Base-by-base conservation (phyloP, 257 asterid species). In the Rehmannia glutinosa region DNA sequence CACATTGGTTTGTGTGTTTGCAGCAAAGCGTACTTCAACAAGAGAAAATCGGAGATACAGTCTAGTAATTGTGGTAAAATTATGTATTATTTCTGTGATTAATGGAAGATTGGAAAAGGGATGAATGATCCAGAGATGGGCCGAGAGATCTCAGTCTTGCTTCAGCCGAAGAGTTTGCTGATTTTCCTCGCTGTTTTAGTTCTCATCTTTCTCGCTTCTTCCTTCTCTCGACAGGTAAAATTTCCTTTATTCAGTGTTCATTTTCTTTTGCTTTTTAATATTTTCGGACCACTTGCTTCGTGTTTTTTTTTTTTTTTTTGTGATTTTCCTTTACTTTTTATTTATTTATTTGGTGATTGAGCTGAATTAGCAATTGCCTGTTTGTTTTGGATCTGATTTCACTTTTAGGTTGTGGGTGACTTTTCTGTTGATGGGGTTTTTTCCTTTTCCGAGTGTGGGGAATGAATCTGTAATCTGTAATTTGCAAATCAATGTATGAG, bases 141-240 rank as follows among this genome's bases (percentile, higher is more conserved):
- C 68, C 75, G 95, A 62, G 91, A 81, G 77, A 84, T 86, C 81
- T 88, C 87, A 45, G 80, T 39, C 28, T 57, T 86, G 76, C 65
- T 88, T 24, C 96, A 85, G 75, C 95, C 96, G 2, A 82, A 84
- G 70, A 70, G 66, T 69, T 78, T 88, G 66, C 71, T 88, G 69
- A 67, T 84, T 70, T 54, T 88, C 54, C 62, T 68, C 35, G 83
- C 73, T 54, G 91, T 77, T 65, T 57, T 84, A 3, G 62, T 80
- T 72, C 78, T 91, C 69, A 75, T 84, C 64, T 78, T 80, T 58
- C 67, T 84, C 62, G 85, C 81, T 17, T 70, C 81, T 71, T 78
- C 87, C 21, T 73, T 79, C 76, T 80, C 83, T 51, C 89, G 65
- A 39, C 81, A 71, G 96, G 97, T 84, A 57, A 20, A n/a, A 4